Evolutionary conservation across 140 eudicot genomes (phyloP).

Genomic region (Ambrosia hybrid): DNA sequence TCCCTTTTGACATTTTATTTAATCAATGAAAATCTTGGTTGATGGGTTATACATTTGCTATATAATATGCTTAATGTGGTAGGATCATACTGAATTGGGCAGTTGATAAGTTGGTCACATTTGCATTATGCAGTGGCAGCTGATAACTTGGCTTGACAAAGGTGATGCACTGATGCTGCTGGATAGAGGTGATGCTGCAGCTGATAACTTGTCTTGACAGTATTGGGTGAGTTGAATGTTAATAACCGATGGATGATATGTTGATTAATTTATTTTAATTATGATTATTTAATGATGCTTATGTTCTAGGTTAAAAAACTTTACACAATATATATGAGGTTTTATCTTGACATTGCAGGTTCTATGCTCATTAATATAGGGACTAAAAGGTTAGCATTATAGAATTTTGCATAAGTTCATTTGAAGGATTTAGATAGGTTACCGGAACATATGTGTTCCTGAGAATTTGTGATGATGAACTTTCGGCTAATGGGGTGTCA

Average conservation of each 20-base stretch:
- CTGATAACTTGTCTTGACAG: conserved; percentile 74
- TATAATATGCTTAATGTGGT: too few relatives aligned
- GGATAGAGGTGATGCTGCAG: conserved; percentile 39
- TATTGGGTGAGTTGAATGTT: conserved; percentile 71
- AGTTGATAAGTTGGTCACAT: too few relatives aligned
- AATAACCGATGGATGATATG: background rate
- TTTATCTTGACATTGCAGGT: conserved; percentile 13
- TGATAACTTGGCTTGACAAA: too few relatives aligned
- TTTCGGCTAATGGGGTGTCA: background rate
- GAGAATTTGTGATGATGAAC: background rate
- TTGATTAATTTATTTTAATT: background rate
- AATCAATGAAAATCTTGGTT: too few relatives aligned
- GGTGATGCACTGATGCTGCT: background rate
- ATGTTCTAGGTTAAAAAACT: conserved; percentile 19
- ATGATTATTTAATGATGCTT: background rate
- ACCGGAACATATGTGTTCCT: background rate
- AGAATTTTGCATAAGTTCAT: background rate
- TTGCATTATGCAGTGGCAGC: too few relatives aligned
- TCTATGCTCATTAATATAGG: conserved; percentile 3
- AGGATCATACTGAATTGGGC: too few relatives aligned
- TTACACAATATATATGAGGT: background rate
- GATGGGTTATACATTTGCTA: too few relatives aligned
- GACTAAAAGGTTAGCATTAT: conserved; percentile 3
- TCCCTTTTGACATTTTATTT: too few relatives aligned
- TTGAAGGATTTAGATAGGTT: too few relatives aligned